These are phyloP conservation scores for Abrus precatorius DNA, from an alignment of 306 rosid species.

Conservation along the genomic window DNA sequence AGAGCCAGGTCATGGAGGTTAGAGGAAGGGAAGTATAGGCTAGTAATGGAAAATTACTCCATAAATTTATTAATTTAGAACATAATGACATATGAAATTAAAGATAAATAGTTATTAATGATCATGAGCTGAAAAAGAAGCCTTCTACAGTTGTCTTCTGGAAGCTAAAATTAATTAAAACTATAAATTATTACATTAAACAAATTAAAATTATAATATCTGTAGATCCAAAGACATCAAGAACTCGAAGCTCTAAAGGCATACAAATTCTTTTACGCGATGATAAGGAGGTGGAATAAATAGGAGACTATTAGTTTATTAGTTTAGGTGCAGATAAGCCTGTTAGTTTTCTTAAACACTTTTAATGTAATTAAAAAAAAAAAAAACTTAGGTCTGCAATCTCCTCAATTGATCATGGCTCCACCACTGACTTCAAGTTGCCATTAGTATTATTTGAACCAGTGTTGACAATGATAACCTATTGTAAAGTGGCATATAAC, in stretches of 20 bases:
- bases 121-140: neutral
- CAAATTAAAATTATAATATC: neutral
- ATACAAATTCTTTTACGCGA: neutral
- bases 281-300: neutral
- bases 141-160: neutral
- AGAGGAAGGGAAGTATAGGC: neutral
- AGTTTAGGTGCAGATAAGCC: neutral
- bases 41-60: neutral
- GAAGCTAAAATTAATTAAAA: neutral
- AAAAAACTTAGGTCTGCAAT: neutral
- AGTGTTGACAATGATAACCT: neutral
- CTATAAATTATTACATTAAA: neutral
- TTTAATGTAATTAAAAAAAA: neutral
- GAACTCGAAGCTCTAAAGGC: neutral
- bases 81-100: neutral
- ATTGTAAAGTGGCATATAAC: neutral
- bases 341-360: neutral
- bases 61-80: neutral
- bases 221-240: neutral
- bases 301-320: too few species aligned
- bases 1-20: neutral
- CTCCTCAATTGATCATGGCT: neutral
- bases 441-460: conserved; percentile 1
- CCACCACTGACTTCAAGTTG: neutral
- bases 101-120: neutral